These are phyloP conservation scores for Botrytis hyacinthi DNA, from an alignment of 2,329 filamentous ascomycete species.

Conservation along the genomic window DNA sequence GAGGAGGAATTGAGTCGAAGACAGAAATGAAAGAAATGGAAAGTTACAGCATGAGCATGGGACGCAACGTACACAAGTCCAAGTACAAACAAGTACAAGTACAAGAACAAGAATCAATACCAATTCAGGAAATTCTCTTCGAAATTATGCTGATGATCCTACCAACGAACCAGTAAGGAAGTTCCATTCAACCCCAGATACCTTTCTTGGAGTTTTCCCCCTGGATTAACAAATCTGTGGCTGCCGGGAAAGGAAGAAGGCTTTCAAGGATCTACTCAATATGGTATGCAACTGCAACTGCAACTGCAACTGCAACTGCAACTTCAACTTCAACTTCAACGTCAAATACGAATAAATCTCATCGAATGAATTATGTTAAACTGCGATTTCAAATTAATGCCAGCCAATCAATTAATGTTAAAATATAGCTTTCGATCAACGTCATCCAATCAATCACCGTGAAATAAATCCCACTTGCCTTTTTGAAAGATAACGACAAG, in stretches of 20 bases:
- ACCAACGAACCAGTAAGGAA: neutral
- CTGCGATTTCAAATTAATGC: neutral
- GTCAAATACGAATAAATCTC: neutral
- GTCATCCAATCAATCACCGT: slow-evolving; percentile 2
- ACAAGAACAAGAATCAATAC: neutral
- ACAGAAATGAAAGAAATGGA: neutral
- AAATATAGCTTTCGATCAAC: neutral
- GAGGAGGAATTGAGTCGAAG: neutral
- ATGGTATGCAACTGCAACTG: too few species aligned
- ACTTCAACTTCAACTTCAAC: too few species aligned
- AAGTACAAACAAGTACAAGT: too few species aligned
- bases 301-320: too few species aligned
- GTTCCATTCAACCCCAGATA: neutral
- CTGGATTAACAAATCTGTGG: neutral
- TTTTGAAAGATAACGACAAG: neutral
- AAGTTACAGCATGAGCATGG: neutral
- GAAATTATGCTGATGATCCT: slow-evolving; percentile 7
- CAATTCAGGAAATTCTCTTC: neutral
- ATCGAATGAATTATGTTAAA: neutral
- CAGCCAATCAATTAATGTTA: neutral
- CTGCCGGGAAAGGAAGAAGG: neutral
- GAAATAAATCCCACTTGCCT: slow-evolving; percentile 6
- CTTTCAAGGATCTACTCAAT: neutral
- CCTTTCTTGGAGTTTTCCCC: neutral
- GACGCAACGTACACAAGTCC: neutral